These are phyloP conservation scores for Protoeuglena noctilucae DNA, from an alignment of 139 green algal species.

Conservation along the genomic window DNA sequence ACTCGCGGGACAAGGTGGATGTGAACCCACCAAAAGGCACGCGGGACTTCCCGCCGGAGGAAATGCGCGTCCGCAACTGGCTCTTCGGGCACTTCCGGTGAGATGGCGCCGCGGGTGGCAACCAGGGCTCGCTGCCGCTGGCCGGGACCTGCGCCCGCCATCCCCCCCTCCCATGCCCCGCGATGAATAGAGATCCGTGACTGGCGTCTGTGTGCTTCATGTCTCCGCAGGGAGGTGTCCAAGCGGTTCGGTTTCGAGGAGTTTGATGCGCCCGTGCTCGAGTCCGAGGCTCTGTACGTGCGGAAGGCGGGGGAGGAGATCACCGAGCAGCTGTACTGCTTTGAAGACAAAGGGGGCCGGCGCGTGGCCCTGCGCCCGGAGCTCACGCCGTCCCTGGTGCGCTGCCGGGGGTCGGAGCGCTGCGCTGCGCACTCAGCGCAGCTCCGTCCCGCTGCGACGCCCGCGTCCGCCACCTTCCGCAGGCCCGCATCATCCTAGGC, in stretches of 20 bases:
- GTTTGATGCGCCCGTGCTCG: conserved; percentile 85
- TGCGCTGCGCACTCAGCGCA: background rate
- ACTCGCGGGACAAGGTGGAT: background rate
- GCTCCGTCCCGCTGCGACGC: background rate
- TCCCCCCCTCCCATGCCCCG: background rate
- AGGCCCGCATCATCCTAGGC: conserved; percentile 52
- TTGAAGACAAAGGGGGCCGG: conserved; percentile 87
- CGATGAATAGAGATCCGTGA: background rate
- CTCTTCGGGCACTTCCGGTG: conserved; percentile 66
- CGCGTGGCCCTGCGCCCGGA: conserved; percentile 82
- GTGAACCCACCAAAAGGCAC: conserved; percentile 36
- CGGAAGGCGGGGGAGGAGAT: conserved; percentile 98
- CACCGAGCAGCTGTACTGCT: conserved; percentile 84
- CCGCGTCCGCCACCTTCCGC: too few species aligned
- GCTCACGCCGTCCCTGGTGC: conserved; percentile 86
- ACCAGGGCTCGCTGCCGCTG: background rate
- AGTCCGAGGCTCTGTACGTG: conserved; percentile 89
- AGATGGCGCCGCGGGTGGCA: background rate
- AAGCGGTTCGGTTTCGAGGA: conserved; percentile 78
- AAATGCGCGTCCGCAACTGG: conserved; percentile 84
- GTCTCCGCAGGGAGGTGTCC: conserved; percentile 21
- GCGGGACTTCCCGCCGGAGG: conserved; percentile 85
- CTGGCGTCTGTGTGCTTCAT: background rate
- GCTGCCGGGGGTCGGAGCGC: conserved; percentile 8
- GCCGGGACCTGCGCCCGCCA: background rate